Base-by-base conservation (phyloP, 2,329 filamentous ascomycete species). In the Myrmaecium sp. region DNA sequence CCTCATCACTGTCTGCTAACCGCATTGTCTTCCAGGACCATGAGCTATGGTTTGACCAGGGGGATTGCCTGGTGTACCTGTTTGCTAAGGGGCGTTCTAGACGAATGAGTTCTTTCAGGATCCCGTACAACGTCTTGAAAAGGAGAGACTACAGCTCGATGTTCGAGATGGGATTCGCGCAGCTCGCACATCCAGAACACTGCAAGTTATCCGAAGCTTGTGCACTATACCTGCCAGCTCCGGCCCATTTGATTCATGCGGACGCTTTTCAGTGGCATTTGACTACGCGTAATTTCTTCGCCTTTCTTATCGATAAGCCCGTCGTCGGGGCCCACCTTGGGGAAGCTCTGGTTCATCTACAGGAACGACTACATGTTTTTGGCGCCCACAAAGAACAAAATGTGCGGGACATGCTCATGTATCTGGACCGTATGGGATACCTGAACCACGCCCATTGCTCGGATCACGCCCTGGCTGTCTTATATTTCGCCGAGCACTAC, bases 241-340 rank as follows among this genome's bases (percentile, higher is more conserved):
- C 76, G 1, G 43, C 60, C 1, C 49, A 55, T 17, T 49, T 58
- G 4, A 59, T 64, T 25, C 60, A 62, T 35, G 55, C 62, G 4
- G 61, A 72, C 33, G 55, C 65, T 0, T 67, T 70, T 36, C 48
- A 58, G 19, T 75, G 75, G 45, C 73, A 81, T 38, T 43, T 81
- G 4, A 67, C 71, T 1, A 78, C 69, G 3, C 65, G 79, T 9
- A 86, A 86, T 41, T 68, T 82, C 38, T 74, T 84, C 31, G 78
- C 79, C 3, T 83, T 73, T 58, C 47, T 79, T 1, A 64, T 68
- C 30, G 57, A 66, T 3, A 65, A 65, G 32, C 68, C 78, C 1
- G 44, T 84, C 17, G 77, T 82, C 2, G 79, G 77, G 5, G 54
- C 62, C 18, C 62, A 67, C 28, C 60, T 89, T 11, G 76, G 78